Percentiles rank a stretch among this genome's conserved stretches.
Evolutionary conservation across 192 early-diverging fungal genomes (phyloP).

Genomic region (Coemansia sp.): DNA sequence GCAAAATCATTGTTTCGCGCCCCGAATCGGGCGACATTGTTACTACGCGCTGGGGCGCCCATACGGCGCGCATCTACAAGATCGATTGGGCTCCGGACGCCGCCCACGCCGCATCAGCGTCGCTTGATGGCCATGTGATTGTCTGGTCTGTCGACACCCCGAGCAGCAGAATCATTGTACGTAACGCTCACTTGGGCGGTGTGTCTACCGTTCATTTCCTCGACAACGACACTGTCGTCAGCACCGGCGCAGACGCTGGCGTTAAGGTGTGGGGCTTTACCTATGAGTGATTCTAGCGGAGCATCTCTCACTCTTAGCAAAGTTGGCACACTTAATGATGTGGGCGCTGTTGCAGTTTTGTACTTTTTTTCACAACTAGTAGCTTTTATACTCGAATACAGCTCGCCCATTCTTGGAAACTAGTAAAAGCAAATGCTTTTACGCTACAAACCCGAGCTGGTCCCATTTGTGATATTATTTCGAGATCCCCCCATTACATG

Average conservation of each 20-base stretch:
- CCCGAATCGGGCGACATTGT: slow-evolving; percentile 53
- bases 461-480: no score
- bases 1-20: slow-evolving; percentile 77
- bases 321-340: no score
- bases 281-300: slow-evolving; percentile 5
- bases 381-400: no score
- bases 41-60: slow-evolving; percentile 83
- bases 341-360: no score
- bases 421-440: no score
- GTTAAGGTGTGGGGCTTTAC: slow-evolving; percentile 69
- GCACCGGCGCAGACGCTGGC: slow-evolving; percentile 78
- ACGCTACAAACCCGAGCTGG: no score
- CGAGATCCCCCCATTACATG: no score
- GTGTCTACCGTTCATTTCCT: slow-evolving; percentile 74
- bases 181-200: slow-evolving; percentile 79
- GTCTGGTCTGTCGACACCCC: slow-evolving; percentile 86
- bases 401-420: no score
- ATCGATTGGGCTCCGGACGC: slow-evolving; percentile 80
- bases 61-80: slow-evolving; percentile 79
- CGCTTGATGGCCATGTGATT: slow-evolving; percentile 88
- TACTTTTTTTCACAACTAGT: no score
- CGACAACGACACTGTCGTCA: slow-evolving; percentile 64
- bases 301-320: no score
- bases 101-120: slow-evolving; percentile 70
- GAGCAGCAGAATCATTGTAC: slow-evolving; percentile 71